Base-by-base conservation (phyloP, 306 rosid species). In the Lupinus albus region DNA sequence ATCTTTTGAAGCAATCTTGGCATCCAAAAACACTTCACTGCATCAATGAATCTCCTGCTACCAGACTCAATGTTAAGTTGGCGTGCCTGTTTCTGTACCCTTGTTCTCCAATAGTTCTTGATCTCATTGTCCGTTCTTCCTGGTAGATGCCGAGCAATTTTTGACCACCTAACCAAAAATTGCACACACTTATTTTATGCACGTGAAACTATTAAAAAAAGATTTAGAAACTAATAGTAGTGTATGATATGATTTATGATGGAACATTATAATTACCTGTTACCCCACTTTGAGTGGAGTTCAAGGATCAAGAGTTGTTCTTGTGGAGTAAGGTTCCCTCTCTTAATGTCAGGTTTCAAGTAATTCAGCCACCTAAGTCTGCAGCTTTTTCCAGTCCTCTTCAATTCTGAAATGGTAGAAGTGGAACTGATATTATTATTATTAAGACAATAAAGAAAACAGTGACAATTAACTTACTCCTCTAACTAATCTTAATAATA, bases 311-410 rank as follows among this genome's bases (percentile, higher is more conserved):
- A 45, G 17, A 93, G 83, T 28, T 93, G 98, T 62, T 93, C 98
- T 63, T 93, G 91, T 13, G 95, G 97, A 54, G 93, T 83, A 30
- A 93, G 94, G 54, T 93, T 89, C 33, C 98, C 98, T 30, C 98
- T 83, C 78, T 93, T 93, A 49, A 93, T 87, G 63, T 93, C 98
- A 2, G 98, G 98, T 81, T 89, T 93, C 70, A 93, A 81, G 64
- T 93, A 93, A 69, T 93, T 93, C 42, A 93, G 79, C 98, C 98
- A 93, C 67, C 98, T 86, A 25, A 93, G 73, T 76, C 98, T 89
- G 79, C 98, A 93, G 76, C 98, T 93, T 67, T 93, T 93, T 30
- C 98, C 98, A 12, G 92, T 89, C 78, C 98, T 93, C 89, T 93
- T 88, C 71, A 93, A 56, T 76, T 97, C 98, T 93, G 82, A 70